Evolutionary conservation across 2,329 filamentous ascomycete species (phyloP).

Genomic region (Thielaviopsis ethacetica): DNA sequence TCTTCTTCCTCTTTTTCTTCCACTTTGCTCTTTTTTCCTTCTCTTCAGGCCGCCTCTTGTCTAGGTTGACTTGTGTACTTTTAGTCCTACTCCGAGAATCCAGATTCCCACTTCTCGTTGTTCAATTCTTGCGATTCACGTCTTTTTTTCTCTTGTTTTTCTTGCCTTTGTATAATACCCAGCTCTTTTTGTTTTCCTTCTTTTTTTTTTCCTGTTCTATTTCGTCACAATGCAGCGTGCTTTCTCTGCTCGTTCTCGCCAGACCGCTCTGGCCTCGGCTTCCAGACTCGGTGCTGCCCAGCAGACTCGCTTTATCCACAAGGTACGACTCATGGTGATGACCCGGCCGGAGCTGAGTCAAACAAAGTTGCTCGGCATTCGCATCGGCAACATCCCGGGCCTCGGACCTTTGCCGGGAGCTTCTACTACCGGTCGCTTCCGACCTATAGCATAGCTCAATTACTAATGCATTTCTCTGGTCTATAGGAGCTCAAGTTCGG

Average conservation of each 20-base stretch:
- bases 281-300: conserved; percentile 52
- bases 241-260: conserved; percentile 64
- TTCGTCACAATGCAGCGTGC: conserved; percentile 77
- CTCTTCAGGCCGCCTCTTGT: neutral
- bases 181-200: conserved; percentile 12
- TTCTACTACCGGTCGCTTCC: neutral
- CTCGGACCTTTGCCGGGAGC: neutral
- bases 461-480: neutral
- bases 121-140: conserved; percentile 1
- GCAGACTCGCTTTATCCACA: conserved; percentile 93
- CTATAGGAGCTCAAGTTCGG: conserved; percentile 90
- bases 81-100: conserved; percentile 4
- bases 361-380: neutral
- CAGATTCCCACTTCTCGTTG: conserved; percentile 9
- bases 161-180: conserved; percentile 13
- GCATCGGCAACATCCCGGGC: neutral
- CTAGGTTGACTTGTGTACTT: neutral
- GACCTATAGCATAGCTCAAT: neutral
- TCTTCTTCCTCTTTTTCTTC: neutral
- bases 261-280: conserved; percentile 61
- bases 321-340: conserved; percentile 44
- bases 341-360: neutral
- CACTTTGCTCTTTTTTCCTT: neutral
- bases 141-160: conserved; percentile 15
- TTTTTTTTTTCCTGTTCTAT: conserved; percentile 17